phyloP scores from a whole-genome alignment of 805 yeast genomes.

The Tetrapisispora fleetii region DNA sequence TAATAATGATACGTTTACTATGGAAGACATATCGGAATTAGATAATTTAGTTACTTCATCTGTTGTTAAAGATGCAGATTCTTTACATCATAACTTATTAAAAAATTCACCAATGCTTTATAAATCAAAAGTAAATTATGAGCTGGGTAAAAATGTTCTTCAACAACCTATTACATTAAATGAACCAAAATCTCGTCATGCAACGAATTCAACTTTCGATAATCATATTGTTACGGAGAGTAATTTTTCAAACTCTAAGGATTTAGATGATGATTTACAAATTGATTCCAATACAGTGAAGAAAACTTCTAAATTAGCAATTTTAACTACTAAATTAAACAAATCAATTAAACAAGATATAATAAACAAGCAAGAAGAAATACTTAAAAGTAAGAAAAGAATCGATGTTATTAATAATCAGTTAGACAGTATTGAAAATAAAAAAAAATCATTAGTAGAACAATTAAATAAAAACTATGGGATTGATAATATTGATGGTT shows the following conservation, averaged over 20 bases:
- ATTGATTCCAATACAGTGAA: background rate
- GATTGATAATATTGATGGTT: background rate
- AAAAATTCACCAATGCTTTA: conserved; percentile 20
- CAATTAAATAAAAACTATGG: background rate
- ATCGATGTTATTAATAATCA: background rate
- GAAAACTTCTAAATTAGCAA: background rate
- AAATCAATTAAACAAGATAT: background rate
- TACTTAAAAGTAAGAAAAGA: background rate
- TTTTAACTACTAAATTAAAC: background rate
- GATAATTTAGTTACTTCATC: conserved; percentile 24
- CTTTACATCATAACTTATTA: conserved; percentile 8
- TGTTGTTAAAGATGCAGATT: conserved; percentile 12
- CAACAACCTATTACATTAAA: conserved; percentile 2
- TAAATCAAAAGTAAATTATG: conserved; percentile 15
- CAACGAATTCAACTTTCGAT: background rate
- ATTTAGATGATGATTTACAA: background rate
- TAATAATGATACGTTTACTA: conserved; percentile 4
- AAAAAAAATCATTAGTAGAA: background rate
- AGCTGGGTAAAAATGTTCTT: background rate
- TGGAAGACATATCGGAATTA: conserved; percentile 18
- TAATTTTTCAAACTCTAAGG: background rate
- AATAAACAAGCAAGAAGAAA: background rate
- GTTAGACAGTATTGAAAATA: background rate
- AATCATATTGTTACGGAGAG: background rate
- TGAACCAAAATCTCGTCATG: background rate